phyloP scores from a whole-genome alignment of 2,329 filamentous ascomycete species.

The Penicillium sp. region DNA sequence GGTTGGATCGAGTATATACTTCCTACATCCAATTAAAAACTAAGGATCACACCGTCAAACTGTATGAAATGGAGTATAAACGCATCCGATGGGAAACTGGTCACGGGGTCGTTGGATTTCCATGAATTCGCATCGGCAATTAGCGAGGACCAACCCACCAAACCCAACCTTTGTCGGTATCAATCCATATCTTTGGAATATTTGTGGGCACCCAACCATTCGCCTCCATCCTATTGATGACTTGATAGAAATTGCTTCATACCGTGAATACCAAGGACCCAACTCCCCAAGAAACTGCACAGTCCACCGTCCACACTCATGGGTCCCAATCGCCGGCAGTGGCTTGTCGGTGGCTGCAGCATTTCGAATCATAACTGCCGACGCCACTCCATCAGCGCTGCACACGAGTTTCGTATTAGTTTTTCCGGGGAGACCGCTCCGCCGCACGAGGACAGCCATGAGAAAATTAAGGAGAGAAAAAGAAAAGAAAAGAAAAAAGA shows the following conservation, averaged over 20 bases:
- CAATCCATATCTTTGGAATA: not conserved
- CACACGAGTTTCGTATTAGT: conserved; percentile 16
- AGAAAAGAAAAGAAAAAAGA: not conserved
- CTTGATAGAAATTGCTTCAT: not conserved
- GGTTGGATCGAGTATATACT: not conserved
- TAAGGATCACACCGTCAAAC: not conserved
- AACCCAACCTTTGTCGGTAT: not conserved
- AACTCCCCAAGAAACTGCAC: not conserved
- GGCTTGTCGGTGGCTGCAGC: conserved; percentile 25
- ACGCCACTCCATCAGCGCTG: conserved; percentile 27
- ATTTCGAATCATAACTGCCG: conserved; percentile 31
- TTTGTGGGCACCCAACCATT: not conserved
- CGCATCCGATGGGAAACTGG: conserved; percentile 1
- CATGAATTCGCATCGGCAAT: not conserved
- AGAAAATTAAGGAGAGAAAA: not conserved
- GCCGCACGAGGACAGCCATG: conserved; percentile 15
- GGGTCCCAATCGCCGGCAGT: conserved; percentile 28
- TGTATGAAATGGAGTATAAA: not conserved
- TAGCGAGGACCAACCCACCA: not conserved
- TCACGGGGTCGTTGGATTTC: not conserved
- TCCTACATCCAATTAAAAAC: not conserved
- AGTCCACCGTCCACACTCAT: conserved; percentile 10
- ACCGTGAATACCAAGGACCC: no score
- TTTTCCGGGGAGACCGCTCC: conserved; percentile 24
- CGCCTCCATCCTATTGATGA: not conserved